Evolutionary conservation across 2,329 filamentous ascomycete genomes (phyloP).

Genomic region (Pseudogymnoascus sp.): DNA sequence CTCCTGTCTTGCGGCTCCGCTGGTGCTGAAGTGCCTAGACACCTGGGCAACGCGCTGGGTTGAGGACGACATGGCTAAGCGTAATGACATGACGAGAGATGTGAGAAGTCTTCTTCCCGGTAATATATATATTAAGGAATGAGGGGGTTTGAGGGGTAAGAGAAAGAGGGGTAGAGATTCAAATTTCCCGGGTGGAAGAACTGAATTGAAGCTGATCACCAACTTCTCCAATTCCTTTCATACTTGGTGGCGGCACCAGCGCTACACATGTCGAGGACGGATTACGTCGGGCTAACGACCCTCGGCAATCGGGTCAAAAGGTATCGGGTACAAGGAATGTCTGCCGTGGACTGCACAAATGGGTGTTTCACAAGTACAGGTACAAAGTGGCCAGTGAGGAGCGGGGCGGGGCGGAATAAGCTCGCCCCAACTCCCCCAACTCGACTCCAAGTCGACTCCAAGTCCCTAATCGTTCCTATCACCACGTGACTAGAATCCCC

Average conservation of each 20-base stretch:
- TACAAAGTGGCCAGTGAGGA: not conserved
- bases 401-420: slow-evolving; percentile 4
- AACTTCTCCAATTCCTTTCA: slow-evolving; percentile 8
- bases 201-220: not conserved
- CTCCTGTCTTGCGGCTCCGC: slow-evolving; percentile 46
- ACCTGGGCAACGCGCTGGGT: slow-evolving; percentile 37
- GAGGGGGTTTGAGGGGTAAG: not conserved
- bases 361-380: not conserved
- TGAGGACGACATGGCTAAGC: slow-evolving; percentile 21
- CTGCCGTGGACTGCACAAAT: not conserved
- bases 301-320: not conserved
- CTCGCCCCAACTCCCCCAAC: not conserved
- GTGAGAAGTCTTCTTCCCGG: not conserved
- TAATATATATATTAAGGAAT: not conserved
- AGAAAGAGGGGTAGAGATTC: not conserved
- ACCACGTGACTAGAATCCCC: not conserved
- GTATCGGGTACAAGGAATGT: not conserved
- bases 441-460: not conserved
- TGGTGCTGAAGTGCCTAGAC: slow-evolving; percentile 43
- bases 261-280: not conserved
- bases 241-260: not conserved
- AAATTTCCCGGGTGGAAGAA: not conserved
- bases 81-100: slow-evolving; percentile 26
- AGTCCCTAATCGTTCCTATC: not conserved
- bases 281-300: slow-evolving; percentile 2